These are phyloP conservation scores for Apiospora aurea DNA, from an alignment of 2,329 filamentous ascomycete species.

Conservation along the genomic window DNA sequence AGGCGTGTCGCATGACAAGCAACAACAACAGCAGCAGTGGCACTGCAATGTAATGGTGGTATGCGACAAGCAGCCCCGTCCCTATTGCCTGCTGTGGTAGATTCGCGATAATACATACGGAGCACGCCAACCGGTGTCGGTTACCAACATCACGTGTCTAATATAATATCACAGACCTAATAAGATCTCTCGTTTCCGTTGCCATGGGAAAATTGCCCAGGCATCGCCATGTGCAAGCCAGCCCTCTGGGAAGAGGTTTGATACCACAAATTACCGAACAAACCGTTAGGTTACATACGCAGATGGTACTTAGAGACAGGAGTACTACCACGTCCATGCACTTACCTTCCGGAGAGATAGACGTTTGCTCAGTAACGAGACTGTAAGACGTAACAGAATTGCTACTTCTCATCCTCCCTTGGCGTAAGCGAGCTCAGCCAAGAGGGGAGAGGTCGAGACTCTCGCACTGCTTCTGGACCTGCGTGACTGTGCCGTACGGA, in stretches of 20 bases:
- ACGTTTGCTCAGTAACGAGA: not conserved
- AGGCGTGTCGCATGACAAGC: not conserved
- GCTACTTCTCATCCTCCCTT: not conserved
- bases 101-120: not conserved
- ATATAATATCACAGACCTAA: not conserved
- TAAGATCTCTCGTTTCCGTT: constrained; percentile 3
- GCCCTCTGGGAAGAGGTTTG: not conserved
- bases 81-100: not conserved
- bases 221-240: not conserved
- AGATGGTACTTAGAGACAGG: not conserved
- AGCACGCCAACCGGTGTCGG: not conserved
- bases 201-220: not conserved
- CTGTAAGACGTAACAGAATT: not conserved
- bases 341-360: not conserved
- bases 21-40: not conserved
- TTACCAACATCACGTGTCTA: not conserved
- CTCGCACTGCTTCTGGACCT: constrained; percentile 1
- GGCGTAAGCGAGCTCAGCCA: constrained; percentile 8
- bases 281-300: not conserved
- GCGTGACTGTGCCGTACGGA: not conserved
- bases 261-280: not conserved
- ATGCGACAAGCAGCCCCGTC: not conserved
- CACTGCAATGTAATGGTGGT: not conserved
- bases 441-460: constrained; percentile 6
- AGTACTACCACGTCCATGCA: not conserved